These are phyloP conservation scores for Aspergillus persii DNA, from an alignment of 2,329 filamentous ascomycete genomes.

Conservation along the genomic window DNA sequence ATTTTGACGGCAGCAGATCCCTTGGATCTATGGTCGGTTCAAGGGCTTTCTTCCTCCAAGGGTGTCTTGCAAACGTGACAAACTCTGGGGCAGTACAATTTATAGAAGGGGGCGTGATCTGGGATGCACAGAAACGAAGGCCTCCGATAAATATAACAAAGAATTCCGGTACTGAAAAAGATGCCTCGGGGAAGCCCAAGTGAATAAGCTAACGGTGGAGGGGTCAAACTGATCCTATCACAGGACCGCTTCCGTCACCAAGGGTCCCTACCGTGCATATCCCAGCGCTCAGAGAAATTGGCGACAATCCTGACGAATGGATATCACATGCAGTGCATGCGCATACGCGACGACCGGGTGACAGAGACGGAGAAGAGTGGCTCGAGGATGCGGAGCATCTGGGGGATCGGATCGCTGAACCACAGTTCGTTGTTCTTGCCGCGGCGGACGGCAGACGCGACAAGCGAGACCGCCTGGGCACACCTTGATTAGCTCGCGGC, in stretches of 20 bases:
- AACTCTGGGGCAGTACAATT: not conserved
- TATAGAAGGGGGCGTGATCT: not conserved
- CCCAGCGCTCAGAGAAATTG: slow-evolving; percentile 5
- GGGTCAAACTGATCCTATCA: slow-evolving; percentile 20
- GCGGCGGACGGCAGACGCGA: slow-evolving; percentile 24
- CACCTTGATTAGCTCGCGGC: slow-evolving; percentile 32
- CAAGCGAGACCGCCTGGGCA: slow-evolving; percentile 39
- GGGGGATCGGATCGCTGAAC: slow-evolving; percentile 20
- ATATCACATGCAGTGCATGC: slow-evolving; percentile 1
- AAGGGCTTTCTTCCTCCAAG: not conserved
- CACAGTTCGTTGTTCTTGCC: slow-evolving; percentile 15
- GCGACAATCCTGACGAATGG: not conserved
- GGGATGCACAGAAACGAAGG: not conserved
- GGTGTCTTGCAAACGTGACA: not conserved
- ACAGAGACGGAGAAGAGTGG: slow-evolving; percentile 3
- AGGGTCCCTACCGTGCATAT: slow-evolving; percentile 16
- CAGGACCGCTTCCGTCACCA: slow-evolving; percentile 17
- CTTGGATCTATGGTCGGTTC: slow-evolving; percentile 8
- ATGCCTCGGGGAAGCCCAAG: not conserved
- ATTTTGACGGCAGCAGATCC: slow-evolving; percentile 45
- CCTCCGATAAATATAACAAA: not conserved
- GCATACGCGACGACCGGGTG: slow-evolving; percentile 3
- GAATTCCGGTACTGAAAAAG: not conserved
- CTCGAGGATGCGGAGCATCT: slow-evolving; percentile 17
- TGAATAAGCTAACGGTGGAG: slow-evolving; percentile 11